These are phyloP conservation scores for Berkeleyomyces basicola DNA, from an alignment of 2,329 filamentous ascomycete species.

Conservation along the genomic window DNA sequence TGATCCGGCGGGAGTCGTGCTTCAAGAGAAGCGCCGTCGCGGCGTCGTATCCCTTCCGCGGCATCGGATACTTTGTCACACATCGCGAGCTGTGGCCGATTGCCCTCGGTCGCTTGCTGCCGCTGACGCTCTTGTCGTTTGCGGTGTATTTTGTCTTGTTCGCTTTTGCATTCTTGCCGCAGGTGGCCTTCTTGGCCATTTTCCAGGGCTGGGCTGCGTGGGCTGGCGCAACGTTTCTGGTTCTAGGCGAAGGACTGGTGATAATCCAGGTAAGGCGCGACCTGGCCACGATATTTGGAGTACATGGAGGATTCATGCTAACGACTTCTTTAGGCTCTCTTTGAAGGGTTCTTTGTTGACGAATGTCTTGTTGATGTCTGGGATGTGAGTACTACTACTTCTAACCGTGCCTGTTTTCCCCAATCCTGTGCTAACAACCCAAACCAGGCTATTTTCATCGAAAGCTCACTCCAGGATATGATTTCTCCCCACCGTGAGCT, in stretches of 20 bases:
- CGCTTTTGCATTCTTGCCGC: conserved; percentile 71
- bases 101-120: conserved; percentile 59
- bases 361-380: conserved; percentile 68
- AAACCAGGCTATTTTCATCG: conserved; percentile 50
- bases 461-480: conserved; percentile 52
- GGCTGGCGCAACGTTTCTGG: conserved; percentile 73
- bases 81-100: conserved; percentile 73
- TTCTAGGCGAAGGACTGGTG: conserved; percentile 66
- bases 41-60: conserved; percentile 44
- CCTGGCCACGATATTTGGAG: too few relatives aligned
- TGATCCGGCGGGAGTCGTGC: not conserved
- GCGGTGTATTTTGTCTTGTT: conserved; percentile 79
- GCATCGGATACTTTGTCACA: conserved; percentile 64
- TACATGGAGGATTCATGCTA: not conserved
- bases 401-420: not conserved
- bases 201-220: conserved; percentile 83
- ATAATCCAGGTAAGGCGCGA: conserved; percentile 33
- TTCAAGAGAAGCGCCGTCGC: conserved; percentile 26
- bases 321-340: conserved; percentile 30
- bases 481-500: conserved; percentile 49
- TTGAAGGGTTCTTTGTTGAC: conserved; percentile 69
- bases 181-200: conserved; percentile 74
- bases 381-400: conserved; percentile 41
- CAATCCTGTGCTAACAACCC: conserved; percentile 12
- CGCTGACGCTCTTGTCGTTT: conserved; percentile 63